These are phyloP conservation scores for Rhizopogon vesiculosus DNA, from an alignment of 768 basidiomycete species.

Conservation along the genomic window DNA sequence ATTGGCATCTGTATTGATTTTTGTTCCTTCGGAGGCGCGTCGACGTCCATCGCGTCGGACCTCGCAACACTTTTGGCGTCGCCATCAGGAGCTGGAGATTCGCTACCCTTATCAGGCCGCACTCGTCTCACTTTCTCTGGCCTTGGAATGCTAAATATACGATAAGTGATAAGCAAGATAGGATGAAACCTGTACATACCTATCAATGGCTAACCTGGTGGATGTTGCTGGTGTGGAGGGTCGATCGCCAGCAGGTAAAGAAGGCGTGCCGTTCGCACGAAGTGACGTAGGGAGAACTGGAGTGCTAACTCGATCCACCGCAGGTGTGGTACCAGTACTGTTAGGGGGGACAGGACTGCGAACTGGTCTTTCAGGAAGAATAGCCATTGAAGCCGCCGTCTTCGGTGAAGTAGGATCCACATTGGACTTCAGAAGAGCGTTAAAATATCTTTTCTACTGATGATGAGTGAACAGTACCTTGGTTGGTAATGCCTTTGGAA, in stretches of 20 bases:
- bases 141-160: conserved; percentile 53
- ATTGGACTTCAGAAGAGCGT: conserved; percentile 15
- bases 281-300: conserved; percentile 54
- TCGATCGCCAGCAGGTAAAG: conserved; percentile 23
- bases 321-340: conserved; percentile 26
- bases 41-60: conserved; percentile 33
- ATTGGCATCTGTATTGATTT: background rate
- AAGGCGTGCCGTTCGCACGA: conserved; percentile 25
- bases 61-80: conserved; percentile 17
- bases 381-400: conserved; percentile 24
- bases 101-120: conserved; percentile 31
- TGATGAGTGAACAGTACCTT: conserved; percentile 25
- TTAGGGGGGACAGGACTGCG: conserved; percentile 33
- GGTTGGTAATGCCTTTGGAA: conserved; percentile 20
- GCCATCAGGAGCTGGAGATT: conserved; percentile 30
- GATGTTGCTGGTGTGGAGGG: conserved; percentile 26
- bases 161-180: conserved; percentile 5
- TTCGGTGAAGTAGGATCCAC: conserved; percentile 25
- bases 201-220: conserved; percentile 63
- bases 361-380: conserved; percentile 20
- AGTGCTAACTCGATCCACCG: conserved; percentile 29
- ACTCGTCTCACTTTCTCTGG: conserved; percentile 77
- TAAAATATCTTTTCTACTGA: background rate
- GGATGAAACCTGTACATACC: conserved; percentile 33
- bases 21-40: conserved; percentile 23